These are phyloP conservation scores for Rhipidocladum racemiflorum DNA, from an alignment of 176 grass and related monocot genomes.

Conservation along the genomic window DNA sequence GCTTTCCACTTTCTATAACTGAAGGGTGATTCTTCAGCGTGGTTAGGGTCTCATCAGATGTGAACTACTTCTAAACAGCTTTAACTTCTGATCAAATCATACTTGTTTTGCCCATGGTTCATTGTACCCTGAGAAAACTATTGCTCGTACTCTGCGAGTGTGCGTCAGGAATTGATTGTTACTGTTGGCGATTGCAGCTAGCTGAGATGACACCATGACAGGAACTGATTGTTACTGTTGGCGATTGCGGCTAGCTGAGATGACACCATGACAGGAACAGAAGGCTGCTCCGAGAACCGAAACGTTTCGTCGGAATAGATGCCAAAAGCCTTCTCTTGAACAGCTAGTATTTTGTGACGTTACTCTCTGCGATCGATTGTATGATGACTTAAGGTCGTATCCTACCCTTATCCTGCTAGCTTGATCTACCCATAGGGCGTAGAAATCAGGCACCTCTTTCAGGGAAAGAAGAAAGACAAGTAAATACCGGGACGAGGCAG, in stretches of 20 bases:
- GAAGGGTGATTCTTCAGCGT: background rate
- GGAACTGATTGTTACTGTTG: slow-evolving; percentile 14
- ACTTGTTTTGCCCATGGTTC: background rate
- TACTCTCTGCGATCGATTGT: background rate
- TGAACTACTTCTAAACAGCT: background rate
- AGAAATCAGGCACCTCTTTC: slow-evolving; percentile 12
- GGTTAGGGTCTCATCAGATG: background rate
- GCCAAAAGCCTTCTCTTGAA: background rate
- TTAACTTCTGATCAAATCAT: background rate
- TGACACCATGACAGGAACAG: slow-evolving; percentile 1
- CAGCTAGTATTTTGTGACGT: background rate
- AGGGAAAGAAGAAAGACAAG: background rate
- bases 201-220: slow-evolving; percentile 16
- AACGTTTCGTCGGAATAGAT: slow-evolving; percentile 27
- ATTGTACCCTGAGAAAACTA: background rate
- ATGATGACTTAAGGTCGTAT: background rate
- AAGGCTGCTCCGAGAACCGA: background rate
- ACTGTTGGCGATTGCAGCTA: background rate
- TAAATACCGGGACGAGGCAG: background rate
- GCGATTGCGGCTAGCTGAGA: background rate
- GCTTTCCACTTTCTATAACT: slow-evolving; percentile 7
- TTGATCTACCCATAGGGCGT: background rate
- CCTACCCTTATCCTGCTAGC: slow-evolving; percentile 29
- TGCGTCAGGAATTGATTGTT: slow-evolving; percentile 5
- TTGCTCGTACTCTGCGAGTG: background rate